phyloP scores from a whole-genome alignment of 1,139 yeast species.

The Ogataea hybrid region DNA sequence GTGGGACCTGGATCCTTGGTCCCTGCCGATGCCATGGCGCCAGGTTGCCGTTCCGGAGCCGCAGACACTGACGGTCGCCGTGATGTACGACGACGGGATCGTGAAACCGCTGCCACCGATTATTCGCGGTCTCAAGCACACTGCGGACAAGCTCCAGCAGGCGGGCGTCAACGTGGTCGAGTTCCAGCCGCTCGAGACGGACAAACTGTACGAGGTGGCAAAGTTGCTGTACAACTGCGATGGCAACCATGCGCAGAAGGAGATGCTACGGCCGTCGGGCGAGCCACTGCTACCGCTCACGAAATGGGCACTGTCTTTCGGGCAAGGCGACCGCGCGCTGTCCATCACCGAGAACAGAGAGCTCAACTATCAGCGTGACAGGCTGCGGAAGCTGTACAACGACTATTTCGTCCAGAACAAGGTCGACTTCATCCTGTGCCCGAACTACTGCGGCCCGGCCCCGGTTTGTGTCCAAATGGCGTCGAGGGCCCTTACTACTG shows the following conservation, averaged over 20 bases:
- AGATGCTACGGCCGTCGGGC: conserved; percentile 55
- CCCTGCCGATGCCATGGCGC: conserved; percentile 58
- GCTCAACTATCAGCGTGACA: conserved; percentile 50
- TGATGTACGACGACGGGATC: conserved; percentile 44
- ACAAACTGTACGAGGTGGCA: conserved; percentile 52
- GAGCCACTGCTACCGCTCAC: conserved; percentile 64
- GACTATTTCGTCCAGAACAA: conserved; percentile 51
- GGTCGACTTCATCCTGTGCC: conserved; percentile 67
- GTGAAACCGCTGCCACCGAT: conserved; percentile 61
- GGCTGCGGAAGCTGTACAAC: conserved; percentile 52
- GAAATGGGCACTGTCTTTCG: conserved; percentile 56
- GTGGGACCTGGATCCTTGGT: conserved; percentile 51
- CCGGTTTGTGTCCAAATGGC: conserved; percentile 43
- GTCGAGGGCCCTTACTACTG: conserved; percentile 66
- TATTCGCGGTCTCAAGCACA: conserved; percentile 42
- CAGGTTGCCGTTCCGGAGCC: conserved; percentile 45
- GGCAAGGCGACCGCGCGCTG: conserved; percentile 50
- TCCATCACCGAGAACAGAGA: conserved; percentile 47
- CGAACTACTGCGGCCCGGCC: conserved; percentile 70
- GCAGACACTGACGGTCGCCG: conserved; percentile 40
- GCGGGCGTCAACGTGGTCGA: conserved; percentile 46
- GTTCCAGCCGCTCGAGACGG: conserved; percentile 52
- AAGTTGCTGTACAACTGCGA: conserved; percentile 53
- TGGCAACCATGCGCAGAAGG: conserved; percentile 55
- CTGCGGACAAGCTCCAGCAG: conserved; percentile 37